phyloP scores from a whole-genome alignment of 108 stramenopile species.

The Tribonema minus region DNA sequence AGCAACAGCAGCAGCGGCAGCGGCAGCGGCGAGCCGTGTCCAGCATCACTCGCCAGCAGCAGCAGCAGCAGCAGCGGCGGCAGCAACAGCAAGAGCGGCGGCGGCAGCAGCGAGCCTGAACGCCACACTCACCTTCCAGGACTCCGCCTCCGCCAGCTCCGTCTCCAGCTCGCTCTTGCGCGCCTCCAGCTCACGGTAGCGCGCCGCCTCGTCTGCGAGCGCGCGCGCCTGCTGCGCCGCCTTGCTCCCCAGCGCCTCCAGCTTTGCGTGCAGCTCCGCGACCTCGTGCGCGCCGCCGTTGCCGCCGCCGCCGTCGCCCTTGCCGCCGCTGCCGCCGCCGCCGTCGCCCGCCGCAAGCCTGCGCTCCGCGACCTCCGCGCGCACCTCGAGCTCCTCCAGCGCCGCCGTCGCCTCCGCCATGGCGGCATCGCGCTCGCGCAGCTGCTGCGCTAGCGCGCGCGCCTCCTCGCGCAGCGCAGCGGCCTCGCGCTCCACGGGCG shows the following conservation, averaged over 20 bases:
- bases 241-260: conserved; percentile 5
- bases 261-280: background rate
- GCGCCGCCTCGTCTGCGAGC: conserved; percentile 1
- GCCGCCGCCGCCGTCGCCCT: background rate
- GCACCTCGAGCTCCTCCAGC: background rate
- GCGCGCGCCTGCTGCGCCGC: background rate
- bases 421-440: background rate
- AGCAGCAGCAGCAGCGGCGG: no score
- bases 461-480: background rate
- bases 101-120: no score
- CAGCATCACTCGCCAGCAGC: no score
- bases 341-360: background rate
- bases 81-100: no score
- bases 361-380: background rate
- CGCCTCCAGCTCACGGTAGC: conserved; percentile 54
- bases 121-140: conserved; percentile 3
- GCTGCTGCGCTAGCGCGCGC: background rate
- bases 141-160: conserved; percentile 57
- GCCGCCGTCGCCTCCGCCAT: background rate
- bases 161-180: conserved; percentile 27
- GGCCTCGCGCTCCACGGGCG: background rate
- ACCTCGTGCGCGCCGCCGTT: background rate
- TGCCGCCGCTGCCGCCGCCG: background rate
- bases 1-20: no score
- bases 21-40: no score